A percentile compares a stretch with the other conserved stretches of the same genome.
These are phyloP conservation scores for Nothophoma quercina DNA, from an alignment of 2,329 filamentous ascomycete genomes.

Conservation along the genomic window DNA sequence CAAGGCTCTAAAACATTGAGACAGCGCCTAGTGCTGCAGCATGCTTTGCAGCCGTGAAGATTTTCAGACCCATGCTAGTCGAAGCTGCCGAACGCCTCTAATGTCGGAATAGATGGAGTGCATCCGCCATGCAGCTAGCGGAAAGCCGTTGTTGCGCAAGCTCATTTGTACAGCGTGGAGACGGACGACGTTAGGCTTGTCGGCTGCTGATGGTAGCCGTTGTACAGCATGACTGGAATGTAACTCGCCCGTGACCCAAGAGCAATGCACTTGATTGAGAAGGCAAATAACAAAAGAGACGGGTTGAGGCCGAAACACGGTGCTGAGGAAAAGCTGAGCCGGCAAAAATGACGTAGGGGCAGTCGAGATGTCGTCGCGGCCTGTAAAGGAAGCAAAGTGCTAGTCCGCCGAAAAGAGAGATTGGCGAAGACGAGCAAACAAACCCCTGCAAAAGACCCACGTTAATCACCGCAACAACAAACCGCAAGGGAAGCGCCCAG, in stretches of 20 bases:
- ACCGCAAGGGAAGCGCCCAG: not conserved
- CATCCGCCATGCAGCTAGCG: conserved; percentile 41
- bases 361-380: conserved; percentile 8
- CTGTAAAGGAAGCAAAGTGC: conserved; percentile 10
- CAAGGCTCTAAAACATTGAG: conserved; percentile 40
- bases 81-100: conserved; percentile 17
- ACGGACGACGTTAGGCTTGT: conserved; percentile 25
- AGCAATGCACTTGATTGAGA: conserved; percentile 24
- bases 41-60: conserved; percentile 32
- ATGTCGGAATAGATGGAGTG: conserved; percentile 39
- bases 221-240: conserved; percentile 43
- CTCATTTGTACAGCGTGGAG: conserved; percentile 34
- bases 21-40: conserved; percentile 35
- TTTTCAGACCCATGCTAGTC: conserved; percentile 23
- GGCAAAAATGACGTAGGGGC: conserved; percentile 12
- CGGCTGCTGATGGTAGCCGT: conserved; percentile 31
- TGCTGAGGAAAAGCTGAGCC: conserved; percentile 4
- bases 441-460: conserved; percentile 21
- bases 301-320: conserved; percentile 19
- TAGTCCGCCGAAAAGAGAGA: conserved; percentile 8
- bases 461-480: conserved; percentile 11
- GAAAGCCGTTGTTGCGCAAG: conserved; percentile 40
- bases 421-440: conserved; percentile 7
- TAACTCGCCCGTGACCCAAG: conserved; percentile 34
- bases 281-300: conserved; percentile 26